Base-by-base conservation (phyloP, 78 protist genomes). In the Emiliania huxleyi region DNA sequence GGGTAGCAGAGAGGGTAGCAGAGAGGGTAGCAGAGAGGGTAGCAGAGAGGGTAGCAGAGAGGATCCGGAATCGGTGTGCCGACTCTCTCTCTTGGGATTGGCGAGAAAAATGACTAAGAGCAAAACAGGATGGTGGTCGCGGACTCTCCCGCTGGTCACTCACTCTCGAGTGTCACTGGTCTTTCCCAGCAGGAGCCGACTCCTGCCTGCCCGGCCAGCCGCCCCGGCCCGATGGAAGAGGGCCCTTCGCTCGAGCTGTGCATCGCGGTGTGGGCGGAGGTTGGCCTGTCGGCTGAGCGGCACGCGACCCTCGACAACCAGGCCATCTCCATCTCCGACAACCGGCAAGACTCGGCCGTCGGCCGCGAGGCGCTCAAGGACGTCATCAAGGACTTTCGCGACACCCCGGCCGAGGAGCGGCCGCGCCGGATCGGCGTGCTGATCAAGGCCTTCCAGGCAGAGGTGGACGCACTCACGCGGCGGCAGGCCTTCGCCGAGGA, bases 311-410 rank as follows among this genome's bases (percentile, higher is more conserved):
- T 81, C 29, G 89, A 81, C 89, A 15, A 44, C 56, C 89, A 81
- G 55, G 52, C 33, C 29, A 52, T 81, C 55, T 37, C 2, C 18
- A 33, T 81, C 35, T 52, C 52, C 55, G 89, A 81, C 89, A 33
- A 43, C 56, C 89, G 44, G 55, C 44, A 81, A 56, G 25, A 3
- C 22, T 44, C 56, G 22, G 89, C 89, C 38, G 55, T 0, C 43
- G 89, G 89, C 15, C 89, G 89, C 38, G 89, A 81, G 35, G 55
- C 89, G 8, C 89, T 81, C 40, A 81, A 81, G 56, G 89, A 44
- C 25, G 89, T 44, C 23, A 44, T 81, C n/a, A n/a, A 56, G 12
- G 43, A 81, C 18, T 81, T 81, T 26, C 0, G 6, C 38, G 0
- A 21, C 29, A 3, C 37, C 8, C 40, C 89, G 56, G 40, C 35